Percentiles rank a stretch among this genome's conserved stretches.
These are phyloP conservation scores for Fusarium falciforme DNA, from an alignment of 2,329 filamentous ascomycete species.

Conservation along the genomic window DNA sequence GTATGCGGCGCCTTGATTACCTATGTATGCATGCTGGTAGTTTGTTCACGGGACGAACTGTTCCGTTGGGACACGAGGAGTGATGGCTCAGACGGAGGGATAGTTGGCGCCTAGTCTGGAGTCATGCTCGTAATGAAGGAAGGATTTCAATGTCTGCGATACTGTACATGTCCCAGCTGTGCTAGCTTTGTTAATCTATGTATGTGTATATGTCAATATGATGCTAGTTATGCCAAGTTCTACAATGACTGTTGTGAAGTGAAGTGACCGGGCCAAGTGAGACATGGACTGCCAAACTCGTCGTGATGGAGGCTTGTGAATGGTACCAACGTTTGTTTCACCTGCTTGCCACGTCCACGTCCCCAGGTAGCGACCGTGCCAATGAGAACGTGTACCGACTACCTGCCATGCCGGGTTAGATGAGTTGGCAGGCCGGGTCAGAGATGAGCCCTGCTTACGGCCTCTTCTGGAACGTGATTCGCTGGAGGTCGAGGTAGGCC, in stretches of 20 bases:
- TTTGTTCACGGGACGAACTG: conserved; percentile 22
- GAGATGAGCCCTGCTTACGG: conserved; percentile 11
- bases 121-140: conserved; percentile 36
- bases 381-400: neutral
- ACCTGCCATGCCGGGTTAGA: conserved; percentile 1
- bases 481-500: neutral
- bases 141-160: conserved; percentile 27
- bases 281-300: neutral
- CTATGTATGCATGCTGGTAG: conserved; percentile 37
- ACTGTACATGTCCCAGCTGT: neutral
- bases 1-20: conserved; percentile 36
- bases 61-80: conserved; percentile 32
- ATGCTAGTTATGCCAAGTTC: neutral
- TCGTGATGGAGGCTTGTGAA: neutral
- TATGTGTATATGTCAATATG: neutral
- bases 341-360: neutral
- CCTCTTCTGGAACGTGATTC: conserved; percentile 11
- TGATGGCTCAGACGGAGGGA: conserved; percentile 28
- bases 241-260: neutral
- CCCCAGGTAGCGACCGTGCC: neutral
- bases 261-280: neutral
- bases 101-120: conserved; percentile 24
- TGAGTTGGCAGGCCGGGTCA: conserved; percentile 21
- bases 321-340: neutral
- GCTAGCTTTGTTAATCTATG: neutral